Base-by-base conservation (phyloP, 768 basidiomycete species). In the Steccherinum ochraceum region DNA sequence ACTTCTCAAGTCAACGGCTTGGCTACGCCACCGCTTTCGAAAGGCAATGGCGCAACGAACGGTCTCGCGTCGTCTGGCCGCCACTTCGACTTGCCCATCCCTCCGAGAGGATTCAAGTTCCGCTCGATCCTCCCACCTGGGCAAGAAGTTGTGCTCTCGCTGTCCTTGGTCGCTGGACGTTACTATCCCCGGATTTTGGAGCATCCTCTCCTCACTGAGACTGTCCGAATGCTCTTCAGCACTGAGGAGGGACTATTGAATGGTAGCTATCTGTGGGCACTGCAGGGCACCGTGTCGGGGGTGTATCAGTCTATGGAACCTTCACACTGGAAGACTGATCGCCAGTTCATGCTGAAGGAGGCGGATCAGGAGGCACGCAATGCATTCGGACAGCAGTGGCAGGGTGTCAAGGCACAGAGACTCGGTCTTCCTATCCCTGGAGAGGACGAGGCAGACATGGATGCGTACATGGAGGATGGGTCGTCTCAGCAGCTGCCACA, bases 161-260 rank as follows among this genome's bases (percentile, higher is more conserved):
- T 91, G 40, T 78, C 80, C 27, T 69, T 89, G 44, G 73, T 93
- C 53, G 80, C 80, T 25, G 91, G 91, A 25, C 75, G 91, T 50
- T 93, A 93, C 63, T 93, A 93, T 61, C 86, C 89, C 3, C 69
- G 74, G 4, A 71, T 93, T 27, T 72, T 90, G 20, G 61, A 70
- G 19, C 86, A 89, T 59, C 86, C 86, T 1, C 69, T 83, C 27
- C 66, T 90, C 18, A 65, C 64, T 12, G 63, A 67, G 3, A 58
- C 57, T 19, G 59, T 86, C 2, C 59, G 67, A 24, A 58, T 68
- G 13, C 53, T 68, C 18, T 19, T 57, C n/a, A 69, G 71, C 12
- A 57, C 64, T 4, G 67, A 65, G 21, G 52, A 57, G 27, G 54
- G 53, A n/a, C 69, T 72, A 24, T 5, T 23, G n/a, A 23, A 43